Evolutionary conservation across 768 basidiomycete genomes (phyloP).

Genomic region (Trametes cubensis): DNA sequence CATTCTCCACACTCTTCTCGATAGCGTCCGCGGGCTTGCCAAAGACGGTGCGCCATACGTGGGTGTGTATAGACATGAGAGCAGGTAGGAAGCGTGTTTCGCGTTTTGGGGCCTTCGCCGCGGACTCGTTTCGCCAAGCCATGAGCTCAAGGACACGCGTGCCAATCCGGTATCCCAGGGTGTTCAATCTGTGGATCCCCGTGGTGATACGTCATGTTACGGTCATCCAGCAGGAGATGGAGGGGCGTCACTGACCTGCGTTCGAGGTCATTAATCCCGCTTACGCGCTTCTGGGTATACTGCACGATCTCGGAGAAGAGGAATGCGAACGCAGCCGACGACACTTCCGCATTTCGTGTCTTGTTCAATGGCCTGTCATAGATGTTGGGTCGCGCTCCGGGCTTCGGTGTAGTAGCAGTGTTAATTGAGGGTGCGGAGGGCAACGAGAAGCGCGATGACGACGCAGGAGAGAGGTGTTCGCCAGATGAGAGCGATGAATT

Average conservation of each 20-base stretch:
- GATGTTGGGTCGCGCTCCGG: constrained; percentile 65
- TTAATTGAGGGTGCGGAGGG: constrained; percentile 56
- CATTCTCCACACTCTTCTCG: constrained; percentile 94
- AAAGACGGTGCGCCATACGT: constrained; percentile 94
- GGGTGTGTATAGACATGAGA: constrained; percentile 92
- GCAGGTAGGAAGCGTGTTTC: constrained; percentile 90
- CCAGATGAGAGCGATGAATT: constrained; percentile 52
- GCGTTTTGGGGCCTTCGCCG: constrained; percentile 88
- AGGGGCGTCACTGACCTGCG: constrained; percentile 61
- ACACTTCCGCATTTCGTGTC: constrained; percentile 82
- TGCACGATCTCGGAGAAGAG: constrained; percentile 92
- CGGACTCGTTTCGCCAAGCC: constrained; percentile 75
- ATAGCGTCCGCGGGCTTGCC: constrained; percentile 93
- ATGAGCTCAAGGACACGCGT: constrained; percentile 84
- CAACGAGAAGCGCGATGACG: constrained; percentile 71
- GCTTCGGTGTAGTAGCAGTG: constrained; percentile 44
- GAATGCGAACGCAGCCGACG: constrained; percentile 81
- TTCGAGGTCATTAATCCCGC: constrained; percentile 94
- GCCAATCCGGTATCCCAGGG: constrained; percentile 91
- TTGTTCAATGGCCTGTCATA: constrained; percentile 92
- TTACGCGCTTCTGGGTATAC: constrained; percentile 94
- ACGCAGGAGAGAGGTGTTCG: constrained; percentile 56
- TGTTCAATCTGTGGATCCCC: constrained; percentile 66
- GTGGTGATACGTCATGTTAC: not conserved
- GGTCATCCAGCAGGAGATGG: not conserved